Percentiles rank a stretch among this genome's conserved stretches.
These are phyloP conservation scores for Globisporangium polare DNA, from an alignment of 352 stramenopile species.

Conservation along the genomic window DNA sequence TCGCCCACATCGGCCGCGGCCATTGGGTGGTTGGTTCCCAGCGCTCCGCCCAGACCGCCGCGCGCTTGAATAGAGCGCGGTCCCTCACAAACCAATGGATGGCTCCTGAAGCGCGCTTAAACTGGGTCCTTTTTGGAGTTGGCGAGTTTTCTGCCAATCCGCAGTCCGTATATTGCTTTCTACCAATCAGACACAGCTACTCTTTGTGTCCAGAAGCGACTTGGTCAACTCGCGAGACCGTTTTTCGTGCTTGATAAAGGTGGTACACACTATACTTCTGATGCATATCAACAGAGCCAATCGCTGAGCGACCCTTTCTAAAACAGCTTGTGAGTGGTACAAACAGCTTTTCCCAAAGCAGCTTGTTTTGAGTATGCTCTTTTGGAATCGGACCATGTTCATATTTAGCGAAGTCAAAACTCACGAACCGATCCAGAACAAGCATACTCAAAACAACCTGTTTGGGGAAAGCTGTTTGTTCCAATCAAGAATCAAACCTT, in stretches of 20 bases:
- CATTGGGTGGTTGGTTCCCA: constrained; percentile 46
- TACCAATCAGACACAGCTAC: neutral
- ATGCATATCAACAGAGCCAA: no score
- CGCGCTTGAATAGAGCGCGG: neutral
- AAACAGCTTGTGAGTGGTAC: no score
- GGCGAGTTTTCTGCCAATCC: neutral
- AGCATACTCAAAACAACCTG: no score
- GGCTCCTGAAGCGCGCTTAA: constrained; percentile 8
- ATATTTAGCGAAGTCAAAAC: no score
- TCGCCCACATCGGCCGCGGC: neutral
- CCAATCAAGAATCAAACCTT: no score
- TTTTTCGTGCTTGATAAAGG: neutral
- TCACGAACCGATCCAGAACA: no score
- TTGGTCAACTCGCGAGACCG: neutral
- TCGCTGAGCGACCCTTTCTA: neutral
- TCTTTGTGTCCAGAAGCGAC: neutral
- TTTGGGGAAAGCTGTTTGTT: no score
- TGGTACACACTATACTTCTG: neutral
- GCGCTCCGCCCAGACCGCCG: constrained; percentile 15
- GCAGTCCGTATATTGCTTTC: neutral
- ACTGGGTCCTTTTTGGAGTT: neutral
- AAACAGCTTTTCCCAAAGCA: no score
- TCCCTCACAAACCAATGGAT: constrained; percentile 16
- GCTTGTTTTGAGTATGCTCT: no score
- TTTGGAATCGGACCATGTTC: no score